Evolutionary conservation across 495 filamentous ascomycete species (phyloP).

Genomic region (Talaromyces nanjingensis): DNA sequence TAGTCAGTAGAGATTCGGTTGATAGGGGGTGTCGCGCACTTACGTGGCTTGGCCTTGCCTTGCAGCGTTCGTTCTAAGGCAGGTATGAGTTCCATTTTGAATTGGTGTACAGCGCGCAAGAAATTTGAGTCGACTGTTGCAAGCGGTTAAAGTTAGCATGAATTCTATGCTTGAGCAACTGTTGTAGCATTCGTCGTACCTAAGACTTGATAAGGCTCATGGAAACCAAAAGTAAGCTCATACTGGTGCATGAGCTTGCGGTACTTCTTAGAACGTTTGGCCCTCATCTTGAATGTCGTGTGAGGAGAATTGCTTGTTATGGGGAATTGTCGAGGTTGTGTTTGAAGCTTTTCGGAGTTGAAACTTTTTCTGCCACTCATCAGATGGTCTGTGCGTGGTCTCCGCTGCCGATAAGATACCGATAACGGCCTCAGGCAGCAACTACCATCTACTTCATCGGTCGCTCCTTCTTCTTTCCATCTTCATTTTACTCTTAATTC

Average conservation of each 20-base stretch:
- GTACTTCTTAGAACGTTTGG: conserved; percentile 91
- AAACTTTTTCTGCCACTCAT: conserved; percentile 8
- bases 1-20: conserved; percentile 8
- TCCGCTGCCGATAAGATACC: conserved; percentile 5
- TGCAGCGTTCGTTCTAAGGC: conserved; percentile 69
- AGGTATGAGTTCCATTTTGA: conserved; percentile 73
- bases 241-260: conserved; percentile 94
- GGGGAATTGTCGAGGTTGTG: background rate
- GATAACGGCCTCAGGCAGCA: background rate
- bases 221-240: conserved; percentile 74
- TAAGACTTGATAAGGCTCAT: conserved; percentile 89
- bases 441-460: background rate
- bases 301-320: background rate
- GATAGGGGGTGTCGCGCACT: conserved; percentile 16
- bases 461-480: background rate
- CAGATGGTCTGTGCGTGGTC: background rate
- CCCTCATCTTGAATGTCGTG: conserved; percentile 53
- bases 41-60: conserved; percentile 78
- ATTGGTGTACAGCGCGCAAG: conserved; percentile 60
- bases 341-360: background rate
- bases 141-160: background rate
- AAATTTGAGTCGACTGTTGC: conserved; percentile 69
- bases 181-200: conserved; percentile 36
- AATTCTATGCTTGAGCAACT: conserved; percentile 8
- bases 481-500: no score